These are phyloP conservation scores for Lentinula raphanica DNA, from an alignment of 768 basidiomycete genomes.

Conservation along the genomic window DNA sequence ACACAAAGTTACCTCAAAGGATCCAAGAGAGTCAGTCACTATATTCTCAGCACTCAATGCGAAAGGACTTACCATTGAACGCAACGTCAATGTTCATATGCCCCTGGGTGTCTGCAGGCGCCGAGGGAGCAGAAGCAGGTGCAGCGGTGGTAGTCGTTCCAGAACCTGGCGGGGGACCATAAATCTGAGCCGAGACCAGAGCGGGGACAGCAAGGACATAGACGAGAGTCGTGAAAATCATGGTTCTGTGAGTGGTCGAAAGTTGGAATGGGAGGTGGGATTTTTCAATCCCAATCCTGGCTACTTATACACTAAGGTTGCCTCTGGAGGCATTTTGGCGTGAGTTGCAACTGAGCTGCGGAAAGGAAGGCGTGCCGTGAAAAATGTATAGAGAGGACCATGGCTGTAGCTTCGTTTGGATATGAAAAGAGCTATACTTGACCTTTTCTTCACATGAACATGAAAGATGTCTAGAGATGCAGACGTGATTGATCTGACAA, in stretches of 20 bases:
- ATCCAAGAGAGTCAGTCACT: not conserved
- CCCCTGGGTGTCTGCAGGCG: conserved; percentile 30
- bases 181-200: not conserved
- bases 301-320: not conserved
- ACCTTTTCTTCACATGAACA: conserved; percentile 3
- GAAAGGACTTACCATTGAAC: conserved; percentile 14
- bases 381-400: not conserved
- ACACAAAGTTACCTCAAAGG: conserved; percentile 26
- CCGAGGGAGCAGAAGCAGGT: conserved; percentile 29
- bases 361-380: not conserved
- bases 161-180: not conserved
- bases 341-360: not conserved
- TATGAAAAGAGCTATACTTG: conserved; percentile 2
- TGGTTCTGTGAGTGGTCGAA: not conserved
- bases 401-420: not conserved
- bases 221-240: conserved; percentile 3
- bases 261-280: not conserved
- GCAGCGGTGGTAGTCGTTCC: conserved; percentile 8
- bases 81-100: conserved; percentile 43
- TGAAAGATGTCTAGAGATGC: not conserved
- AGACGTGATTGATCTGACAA: not conserved
- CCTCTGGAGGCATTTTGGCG: not conserved
- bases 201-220: not conserved
- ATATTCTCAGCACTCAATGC: not conserved
- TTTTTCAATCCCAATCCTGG: not conserved